Evolutionary conservation across 306 rosid genomes (phyloP), one percentile per base, ranked within the genome.

Genomic region (Casuarina equisetifolia): DNA sequence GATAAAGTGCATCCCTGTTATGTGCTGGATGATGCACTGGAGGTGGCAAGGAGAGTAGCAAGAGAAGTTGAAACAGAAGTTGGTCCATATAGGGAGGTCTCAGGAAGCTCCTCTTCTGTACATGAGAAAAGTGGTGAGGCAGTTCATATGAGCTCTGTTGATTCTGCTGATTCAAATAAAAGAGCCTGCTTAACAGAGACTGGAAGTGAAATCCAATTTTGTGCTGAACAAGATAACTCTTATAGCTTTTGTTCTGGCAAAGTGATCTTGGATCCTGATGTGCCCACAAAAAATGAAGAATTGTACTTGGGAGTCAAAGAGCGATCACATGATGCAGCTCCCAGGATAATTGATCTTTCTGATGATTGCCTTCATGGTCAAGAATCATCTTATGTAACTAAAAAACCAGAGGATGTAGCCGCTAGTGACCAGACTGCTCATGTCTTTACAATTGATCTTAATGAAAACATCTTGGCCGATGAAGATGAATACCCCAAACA

Each of bases 51-150:
- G 20, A 62, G 64, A 52, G 80, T 75, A 67, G 79, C 85, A 46
- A 78, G 74, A 69, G 85, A 78, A 20, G 73, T 68, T 46, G 76
- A 73, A 67, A 74, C 64, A 64, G 85, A 82, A 51, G 74, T 73
- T 52, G 70, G 70, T 17, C 16, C 49, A 17, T 66, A 40, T 66
- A 40, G 70, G 49, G 86, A 74, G 72, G 77, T 76, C 39, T 74
- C 80, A 45, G 72, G 78, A 44, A 82, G 81, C 78, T 76, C 84
- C 61, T 81, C 81, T 36, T 76, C 84, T 68, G 64, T 40, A 17
- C 63, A 74, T 38, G 82, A 73, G 50, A 78, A 78, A 78, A 78
- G 63, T 71, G 64, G 52, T 32, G 68, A 43, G 74, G 62, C 32
- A 69, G 3, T 82, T 73, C 79, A 44, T 50, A 53, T 17, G 54